These are phyloP conservation scores for Pseudophaeomoniella oleicola DNA, from an alignment of 2,329 filamentous ascomycete species.

Conservation along the genomic window DNA sequence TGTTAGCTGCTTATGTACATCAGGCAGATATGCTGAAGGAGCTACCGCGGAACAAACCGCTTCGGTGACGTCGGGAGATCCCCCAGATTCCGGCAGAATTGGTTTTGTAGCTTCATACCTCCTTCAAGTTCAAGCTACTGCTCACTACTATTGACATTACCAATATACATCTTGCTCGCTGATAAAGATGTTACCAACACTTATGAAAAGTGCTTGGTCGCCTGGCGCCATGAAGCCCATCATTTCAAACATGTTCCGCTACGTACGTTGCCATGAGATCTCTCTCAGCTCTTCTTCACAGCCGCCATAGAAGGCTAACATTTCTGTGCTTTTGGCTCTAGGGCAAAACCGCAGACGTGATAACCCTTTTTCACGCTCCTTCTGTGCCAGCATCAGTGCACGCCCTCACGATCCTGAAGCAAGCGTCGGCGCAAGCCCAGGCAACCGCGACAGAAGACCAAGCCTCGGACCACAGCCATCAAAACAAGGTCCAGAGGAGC, in stretches of 20 bases:
- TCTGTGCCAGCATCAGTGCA: constrained; percentile 56
- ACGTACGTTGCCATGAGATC: constrained; percentile 12
- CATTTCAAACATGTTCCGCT: constrained; percentile 18
- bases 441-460: constrained; percentile 60
- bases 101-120: too few species aligned
- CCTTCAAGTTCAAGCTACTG: too few species aligned
- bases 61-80: too few species aligned
- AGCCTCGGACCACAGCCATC: constrained; percentile 48
- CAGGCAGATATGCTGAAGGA: too few species aligned
- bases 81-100: too few species aligned
- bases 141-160: too few species aligned
- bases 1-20: too few species aligned
- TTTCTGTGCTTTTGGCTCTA: constrained; percentile 19
- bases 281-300: not conserved
- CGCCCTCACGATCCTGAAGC: constrained; percentile 64
- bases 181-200: too few species aligned
- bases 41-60: too few species aligned
- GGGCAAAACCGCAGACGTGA: constrained; percentile 73
- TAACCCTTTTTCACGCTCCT: constrained; percentile 92
- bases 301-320: too few species aligned
- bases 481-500: constrained; percentile 44
- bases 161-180: too few species aligned
- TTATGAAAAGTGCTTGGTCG: too few species aligned
- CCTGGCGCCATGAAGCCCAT: constrained; percentile 5
- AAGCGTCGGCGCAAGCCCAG: constrained; percentile 55